Base-by-base conservation (phyloP, 1,284 basidiomycete species). In the Rhodotorula sp. region DNA sequence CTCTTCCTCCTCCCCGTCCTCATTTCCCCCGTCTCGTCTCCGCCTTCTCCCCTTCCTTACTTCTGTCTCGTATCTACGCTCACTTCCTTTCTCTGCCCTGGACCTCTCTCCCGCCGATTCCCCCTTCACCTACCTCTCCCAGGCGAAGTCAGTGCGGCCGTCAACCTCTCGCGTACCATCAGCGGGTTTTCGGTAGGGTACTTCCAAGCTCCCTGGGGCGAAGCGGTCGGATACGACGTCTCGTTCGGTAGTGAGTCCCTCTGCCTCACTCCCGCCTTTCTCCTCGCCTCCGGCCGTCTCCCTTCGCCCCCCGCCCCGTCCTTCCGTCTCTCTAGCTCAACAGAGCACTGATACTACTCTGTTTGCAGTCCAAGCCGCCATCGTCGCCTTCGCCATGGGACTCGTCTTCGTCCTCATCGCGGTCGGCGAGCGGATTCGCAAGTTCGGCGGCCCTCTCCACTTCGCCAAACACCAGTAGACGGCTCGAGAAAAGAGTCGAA, bases 401-500 rank as follows among this genome's bases (percentile, higher is more conserved):
- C 28, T 68, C 28, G 66, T 68, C 50, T 28, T 31, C 44, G 28
- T 48, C 18, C 71, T 73, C 60, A 50, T 69, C 31, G 2, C 67
- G 31, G 58, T 56, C 44, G 71, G 71, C 48, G 71, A 70, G 59
- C 65, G 68, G 6, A 47, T 72, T 0, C 62, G 71, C 51, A 70
- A 69, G 60, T n/a, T 34, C n/a, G 65, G 68, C 24, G 71, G 71
- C 11, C 68, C 71, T 8, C 62, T 72, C 7, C 71, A 68, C 62
- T 68, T 62, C 26, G 53, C 69, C 26, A 16, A 34, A n/a, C 67
- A 71, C 55, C 59, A 62, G 22, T 64, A 55, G 46, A 5, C 24
- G 15, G 24, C 9, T 13, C 24, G n/a, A n/a, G n/a, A n/a, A n/a
- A n/a, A n/a, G n/a, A n/a, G n/a, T 31, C 8, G 18, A 4, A 22